Conservation (phyloP, 2,329 filamentous ascomycete species). For the Fusarium caatingaense region DNA sequence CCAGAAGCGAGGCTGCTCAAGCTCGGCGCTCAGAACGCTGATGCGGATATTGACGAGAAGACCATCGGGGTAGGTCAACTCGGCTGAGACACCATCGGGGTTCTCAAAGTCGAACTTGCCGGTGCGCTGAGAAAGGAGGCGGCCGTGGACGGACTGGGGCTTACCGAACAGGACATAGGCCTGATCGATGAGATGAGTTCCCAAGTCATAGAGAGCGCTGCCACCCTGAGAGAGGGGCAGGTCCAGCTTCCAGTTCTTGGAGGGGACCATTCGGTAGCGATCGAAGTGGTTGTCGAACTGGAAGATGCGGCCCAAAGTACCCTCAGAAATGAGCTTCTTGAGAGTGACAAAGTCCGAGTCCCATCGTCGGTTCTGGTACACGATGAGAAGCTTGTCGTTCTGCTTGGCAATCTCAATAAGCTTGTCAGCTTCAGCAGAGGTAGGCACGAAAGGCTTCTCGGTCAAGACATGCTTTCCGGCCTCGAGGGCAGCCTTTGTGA, state of each 20-base stretch:
- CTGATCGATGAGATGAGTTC: slow-evolving; percentile 82
- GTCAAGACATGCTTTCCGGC: slow-evolving; percentile 81
- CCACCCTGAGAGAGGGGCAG: slow-evolving; percentile 71
- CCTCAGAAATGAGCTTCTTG: slow-evolving; percentile 68
- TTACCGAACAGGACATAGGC: slow-evolving; percentile 76
- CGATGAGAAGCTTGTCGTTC: slow-evolving; percentile 66
- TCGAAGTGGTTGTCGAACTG: slow-evolving; percentile 88
- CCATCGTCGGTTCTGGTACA: slow-evolving; percentile 83
- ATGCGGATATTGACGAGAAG: slow-evolving; percentile 77
- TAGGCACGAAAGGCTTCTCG: slow-evolving; percentile 86
- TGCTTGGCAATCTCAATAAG: slow-evolving; percentile 67
- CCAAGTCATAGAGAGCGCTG: slow-evolving; percentile 78
- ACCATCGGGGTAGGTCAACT: slow-evolving; percentile 73
- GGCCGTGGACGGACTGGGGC: slow-evolving; percentile 74
- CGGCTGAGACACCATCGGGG: slow-evolving; percentile 69
- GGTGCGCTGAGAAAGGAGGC: slow-evolving; percentile 73
- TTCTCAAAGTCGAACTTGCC: slow-evolving; percentile 59
- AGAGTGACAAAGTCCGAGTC: slow-evolving; percentile 82
- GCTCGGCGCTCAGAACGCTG: slow-evolving; percentile 75
- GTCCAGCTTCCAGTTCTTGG: slow-evolving; percentile 73
- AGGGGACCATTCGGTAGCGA: slow-evolving; percentile 71
- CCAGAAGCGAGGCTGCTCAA: slow-evolving; percentile 79
- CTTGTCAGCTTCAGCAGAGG: slow-evolving; percentile 72
- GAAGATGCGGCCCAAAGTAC: slow-evolving; percentile 74
- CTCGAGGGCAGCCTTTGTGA: slow-evolving; percentile 73